Conservation (phyloP, 805 yeast genomes). For the Clavispora santaluciae region DNA sequence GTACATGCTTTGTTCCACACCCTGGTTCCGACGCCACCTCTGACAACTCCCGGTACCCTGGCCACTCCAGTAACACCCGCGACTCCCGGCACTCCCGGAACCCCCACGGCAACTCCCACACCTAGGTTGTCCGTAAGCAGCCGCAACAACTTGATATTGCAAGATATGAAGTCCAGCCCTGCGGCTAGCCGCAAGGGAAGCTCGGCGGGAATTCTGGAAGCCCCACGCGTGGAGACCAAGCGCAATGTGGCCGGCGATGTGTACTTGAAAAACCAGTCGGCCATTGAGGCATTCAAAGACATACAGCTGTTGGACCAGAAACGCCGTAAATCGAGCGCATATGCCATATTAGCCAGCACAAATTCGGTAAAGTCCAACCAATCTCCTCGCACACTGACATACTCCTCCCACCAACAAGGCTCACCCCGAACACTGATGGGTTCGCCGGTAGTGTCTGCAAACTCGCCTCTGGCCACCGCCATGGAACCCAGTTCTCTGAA, state of each 20-base stretch:
- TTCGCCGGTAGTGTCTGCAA: not conserved
- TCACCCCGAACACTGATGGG: not conserved
- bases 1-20: not conserved
- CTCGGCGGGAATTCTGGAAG: constrained; percentile 23
- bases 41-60: constrained; percentile 8
- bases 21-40: not conserved
- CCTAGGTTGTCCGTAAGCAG: constrained; percentile 22
- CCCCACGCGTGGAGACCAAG: constrained; percentile 42
- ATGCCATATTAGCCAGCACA: constrained; percentile 2
- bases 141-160: constrained; percentile 13
- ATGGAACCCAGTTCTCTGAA: constrained; percentile 4
- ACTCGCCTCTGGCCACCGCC: not conserved
- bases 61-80: not conserved
- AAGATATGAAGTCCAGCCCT: constrained; percentile 30
- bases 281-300: constrained; percentile 39
- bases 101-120: constrained; percentile 1
- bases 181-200: constrained; percentile 19
- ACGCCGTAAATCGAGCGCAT: constrained; percentile 25
- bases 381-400: not conserved
- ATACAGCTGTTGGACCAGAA: constrained; percentile 38
- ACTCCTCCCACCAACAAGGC: not conserved
- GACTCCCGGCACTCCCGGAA: not conserved
- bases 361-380: not conserved
- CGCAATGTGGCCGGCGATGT: constrained; percentile 43
- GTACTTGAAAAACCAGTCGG: constrained; percentile 37